A percentile compares a stretch with the other conserved stretches of the same genome.
These are phyloP conservation scores for Globisporangium middletonii DNA, from an alignment of 352 stramenopile genomes.

Conservation along the genomic window DNA sequence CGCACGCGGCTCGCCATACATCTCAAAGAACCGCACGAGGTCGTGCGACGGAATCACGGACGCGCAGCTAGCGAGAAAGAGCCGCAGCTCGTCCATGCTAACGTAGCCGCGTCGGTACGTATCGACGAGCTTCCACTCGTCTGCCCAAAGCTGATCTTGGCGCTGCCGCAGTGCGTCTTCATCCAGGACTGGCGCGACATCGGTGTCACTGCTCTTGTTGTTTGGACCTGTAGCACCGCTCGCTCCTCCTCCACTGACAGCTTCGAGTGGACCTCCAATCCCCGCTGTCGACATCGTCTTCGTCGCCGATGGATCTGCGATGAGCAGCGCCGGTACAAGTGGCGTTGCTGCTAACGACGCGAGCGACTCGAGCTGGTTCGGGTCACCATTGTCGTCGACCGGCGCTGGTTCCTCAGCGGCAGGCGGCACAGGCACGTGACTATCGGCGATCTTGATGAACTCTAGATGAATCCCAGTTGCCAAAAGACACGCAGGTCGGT, in stretches of 20 bases:
- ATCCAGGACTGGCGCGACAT: neutral
- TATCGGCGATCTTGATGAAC: constrained; percentile 72
- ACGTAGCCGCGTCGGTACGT: constrained; percentile 38
- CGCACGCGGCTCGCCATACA: constrained; percentile 28
- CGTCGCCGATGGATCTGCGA: neutral
- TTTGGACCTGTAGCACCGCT: neutral
- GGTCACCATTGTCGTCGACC: neutral
- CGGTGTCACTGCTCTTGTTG: neutral
- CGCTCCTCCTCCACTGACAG: neutral
- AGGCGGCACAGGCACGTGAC: constrained; percentile 26
- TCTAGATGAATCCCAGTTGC: constrained; percentile 19
- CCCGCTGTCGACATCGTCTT: neutral
- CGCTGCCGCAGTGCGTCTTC: constrained; percentile 18
- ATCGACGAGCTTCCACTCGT: constrained; percentile 58
- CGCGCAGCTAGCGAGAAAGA: constrained; percentile 42
- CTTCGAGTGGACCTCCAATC: neutral
- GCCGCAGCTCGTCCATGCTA: constrained; percentile 29
- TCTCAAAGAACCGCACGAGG: constrained; percentile 48
- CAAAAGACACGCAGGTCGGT: neutral
- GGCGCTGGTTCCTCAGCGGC: neutral
- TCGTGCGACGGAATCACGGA: constrained; percentile 33
- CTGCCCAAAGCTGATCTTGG: constrained; percentile 28
- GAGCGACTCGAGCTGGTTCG: neutral
- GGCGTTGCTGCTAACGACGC: neutral
- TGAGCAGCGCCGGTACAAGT: constrained; percentile 1